Evolutionary conservation across 2,329 filamentous ascomycete species (phyloP).

Genomic region (Aspergillus chevalieri): DNA sequence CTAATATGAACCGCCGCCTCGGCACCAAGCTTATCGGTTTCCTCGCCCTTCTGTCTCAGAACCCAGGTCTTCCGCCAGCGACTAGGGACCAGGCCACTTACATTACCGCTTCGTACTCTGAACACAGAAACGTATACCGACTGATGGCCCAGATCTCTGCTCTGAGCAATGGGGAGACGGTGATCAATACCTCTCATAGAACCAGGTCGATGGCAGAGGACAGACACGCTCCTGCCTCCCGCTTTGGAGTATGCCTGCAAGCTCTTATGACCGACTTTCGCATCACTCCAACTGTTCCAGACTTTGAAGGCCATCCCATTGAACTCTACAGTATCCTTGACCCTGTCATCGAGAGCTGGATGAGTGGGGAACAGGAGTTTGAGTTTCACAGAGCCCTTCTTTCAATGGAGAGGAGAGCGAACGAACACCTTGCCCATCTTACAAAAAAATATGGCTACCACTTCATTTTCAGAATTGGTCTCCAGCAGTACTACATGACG

Average conservation of each 20-base stretch:
- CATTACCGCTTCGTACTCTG: conserved; percentile 9
- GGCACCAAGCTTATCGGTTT: conserved; percentile 4
- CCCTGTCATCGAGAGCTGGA: conserved; percentile 7
- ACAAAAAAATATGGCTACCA: conserved; percentile 19
- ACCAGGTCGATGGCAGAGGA: neutral
- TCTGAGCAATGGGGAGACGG: conserved; percentile 3
- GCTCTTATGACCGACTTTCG: conserved; percentile 9
- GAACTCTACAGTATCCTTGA: conserved; percentile 12
- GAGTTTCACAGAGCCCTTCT: conserved; percentile 13
- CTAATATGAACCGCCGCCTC: neutral
- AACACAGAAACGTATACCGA: conserved; percentile 11
- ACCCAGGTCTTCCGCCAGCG: conserved; percentile 3
- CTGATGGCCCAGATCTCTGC: conserved; percentile 14
- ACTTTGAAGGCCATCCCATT: conserved; percentile 19
- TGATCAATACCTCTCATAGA: conserved; percentile 5
- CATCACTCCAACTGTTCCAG: conserved; percentile 13
- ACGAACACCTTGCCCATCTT: conserved; percentile 13
- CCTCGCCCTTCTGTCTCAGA: conserved; percentile 5
- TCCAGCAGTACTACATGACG: conserved; percentile 22
- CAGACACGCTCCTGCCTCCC: conserved; percentile 6
- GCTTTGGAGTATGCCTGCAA: conserved; percentile 7
- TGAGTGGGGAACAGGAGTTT: conserved; percentile 8
- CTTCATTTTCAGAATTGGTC: conserved; percentile 19
- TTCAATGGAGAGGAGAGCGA: conserved; percentile 16
- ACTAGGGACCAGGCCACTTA: conserved; percentile 10